Evolutionary conservation across 2,329 filamentous ascomycete species (phyloP).

Genomic region (Xylaria hypoxylon): DNA sequence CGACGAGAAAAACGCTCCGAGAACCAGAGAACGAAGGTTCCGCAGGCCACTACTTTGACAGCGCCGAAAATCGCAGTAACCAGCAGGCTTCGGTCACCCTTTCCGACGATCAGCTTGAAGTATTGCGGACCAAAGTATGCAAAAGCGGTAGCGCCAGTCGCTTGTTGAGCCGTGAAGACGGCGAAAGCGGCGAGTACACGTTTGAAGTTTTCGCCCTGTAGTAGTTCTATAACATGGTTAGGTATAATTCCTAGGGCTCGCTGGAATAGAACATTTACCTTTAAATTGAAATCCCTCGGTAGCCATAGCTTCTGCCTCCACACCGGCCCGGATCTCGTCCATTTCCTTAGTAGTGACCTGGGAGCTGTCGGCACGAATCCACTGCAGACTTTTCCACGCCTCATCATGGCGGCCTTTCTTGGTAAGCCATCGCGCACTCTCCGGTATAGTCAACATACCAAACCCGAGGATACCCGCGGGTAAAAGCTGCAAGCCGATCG

Average conservation of each 20-base stretch:
- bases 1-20: constrained; percentile 61
- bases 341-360: constrained; percentile 57
- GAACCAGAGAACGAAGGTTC: constrained; percentile 64
- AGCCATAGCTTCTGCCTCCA: constrained; percentile 58
- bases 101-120: constrained; percentile 62
- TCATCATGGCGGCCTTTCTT: constrained; percentile 57
- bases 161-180: constrained; percentile 64
- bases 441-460: constrained; percentile 61
- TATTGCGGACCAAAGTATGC: constrained; percentile 68
- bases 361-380: constrained; percentile 61
- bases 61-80: constrained; percentile 66
- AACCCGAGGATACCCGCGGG: constrained; percentile 60
- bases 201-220: constrained; percentile 58
- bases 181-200: constrained; percentile 58
- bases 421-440: constrained; percentile 63
- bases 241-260: not conserved
- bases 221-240: constrained; percentile 53
- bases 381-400: constrained; percentile 61
- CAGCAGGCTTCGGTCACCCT: constrained; percentile 57
- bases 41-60: constrained; percentile 63
- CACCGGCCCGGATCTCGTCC: constrained; percentile 61
- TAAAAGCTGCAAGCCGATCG: constrained; percentile 63
- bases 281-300: constrained; percentile 56
- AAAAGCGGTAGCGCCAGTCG: constrained; percentile 65
- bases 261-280: constrained; percentile 32